Conservation (phyloP, 1,284 basidiomycete species). For the Microbotryum violaceum region DNA sequence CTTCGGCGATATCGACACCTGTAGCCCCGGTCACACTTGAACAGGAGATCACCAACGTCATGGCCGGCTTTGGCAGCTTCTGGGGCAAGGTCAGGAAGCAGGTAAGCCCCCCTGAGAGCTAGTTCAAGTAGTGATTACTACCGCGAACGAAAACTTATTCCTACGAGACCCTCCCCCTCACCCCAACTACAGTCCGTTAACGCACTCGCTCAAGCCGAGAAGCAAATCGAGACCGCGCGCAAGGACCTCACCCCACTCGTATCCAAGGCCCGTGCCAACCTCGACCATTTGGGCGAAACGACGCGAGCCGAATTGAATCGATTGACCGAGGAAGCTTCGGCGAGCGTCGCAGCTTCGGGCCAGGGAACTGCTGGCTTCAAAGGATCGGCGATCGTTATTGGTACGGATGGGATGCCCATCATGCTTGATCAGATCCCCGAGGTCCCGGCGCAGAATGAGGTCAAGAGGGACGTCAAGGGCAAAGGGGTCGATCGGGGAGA, state of each 20-base stretch:
- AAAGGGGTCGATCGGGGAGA: conserved; percentile 28
- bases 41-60: conserved; percentile 28
- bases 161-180: background rate
- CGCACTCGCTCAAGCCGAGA: conserved; percentile 24
- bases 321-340: conserved; percentile 14
- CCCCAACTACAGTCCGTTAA: background rate
- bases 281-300: conserved; percentile 21
- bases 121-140: background rate
- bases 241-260: conserved; percentile 34
- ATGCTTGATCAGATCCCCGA: conserved; percentile 15
- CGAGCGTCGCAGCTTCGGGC: background rate
- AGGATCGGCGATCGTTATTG: conserved; percentile 26
- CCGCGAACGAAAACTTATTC: background rate
- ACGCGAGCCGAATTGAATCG: conserved; percentile 30
- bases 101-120: conserved; percentile 9
- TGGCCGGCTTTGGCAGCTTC: conserved; percentile 31
- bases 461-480: conserved; percentile 25
- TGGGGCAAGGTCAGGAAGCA: conserved; percentile 35
- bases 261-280: conserved; percentile 19
- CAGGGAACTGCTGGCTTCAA: conserved; percentile 5
- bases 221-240: conserved; percentile 24
- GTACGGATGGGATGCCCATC: conserved; percentile 29
- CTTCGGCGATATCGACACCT: background rate
- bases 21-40: conserved; percentile 15
- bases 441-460: background rate